Conservation (phyloP, 2,329 filamentous ascomycete species). For the Aspergillus tamarii region DNA sequence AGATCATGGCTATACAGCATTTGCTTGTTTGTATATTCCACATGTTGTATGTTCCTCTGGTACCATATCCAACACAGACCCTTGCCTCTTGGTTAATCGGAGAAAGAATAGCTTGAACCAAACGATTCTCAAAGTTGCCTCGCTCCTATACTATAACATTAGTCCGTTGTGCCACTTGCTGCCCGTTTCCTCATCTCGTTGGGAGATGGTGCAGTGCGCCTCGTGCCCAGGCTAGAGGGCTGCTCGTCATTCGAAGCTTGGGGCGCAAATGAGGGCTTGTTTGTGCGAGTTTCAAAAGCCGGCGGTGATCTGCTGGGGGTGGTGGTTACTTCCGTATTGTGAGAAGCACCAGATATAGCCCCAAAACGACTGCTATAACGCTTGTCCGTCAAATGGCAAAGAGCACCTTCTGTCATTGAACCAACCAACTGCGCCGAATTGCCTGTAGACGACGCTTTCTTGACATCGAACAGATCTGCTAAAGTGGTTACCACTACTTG, state of each 20-base stretch:
- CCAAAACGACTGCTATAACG: conserved; percentile 36
- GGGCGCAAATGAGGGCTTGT: conserved; percentile 9
- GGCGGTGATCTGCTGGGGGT: conserved; percentile 11
- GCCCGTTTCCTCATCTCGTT: conserved; percentile 35
- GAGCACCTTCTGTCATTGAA: conserved; percentile 37
- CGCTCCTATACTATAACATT: not conserved
- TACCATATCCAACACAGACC: too few species aligned
- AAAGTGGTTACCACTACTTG: conserved; percentile 48
- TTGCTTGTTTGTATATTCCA: too few species aligned
- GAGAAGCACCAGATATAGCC: conserved; percentile 10
- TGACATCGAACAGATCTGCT: conserved; percentile 47
- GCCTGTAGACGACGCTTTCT: conserved; percentile 38
- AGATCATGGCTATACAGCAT: too few species aligned
- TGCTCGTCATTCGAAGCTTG: conserved; percentile 20
- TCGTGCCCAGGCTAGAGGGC: conserved; percentile 23
- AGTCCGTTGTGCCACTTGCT: not conserved
- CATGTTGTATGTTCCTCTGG: too few species aligned
- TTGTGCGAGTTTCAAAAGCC: conserved; percentile 1
- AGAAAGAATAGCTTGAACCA: too few species aligned
- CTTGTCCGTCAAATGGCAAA: conserved; percentile 30
- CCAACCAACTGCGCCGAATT: conserved; percentile 43
- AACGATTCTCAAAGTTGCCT: too few species aligned
- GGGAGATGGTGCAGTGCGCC: conserved; percentile 25
- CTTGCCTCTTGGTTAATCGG: too few species aligned
- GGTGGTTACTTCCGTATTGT: conserved; percentile 11